phyloP scores from a whole-genome alignment of 2,329 filamentous ascomycete genomes.

The Sordariomycetes sp. region DNA sequence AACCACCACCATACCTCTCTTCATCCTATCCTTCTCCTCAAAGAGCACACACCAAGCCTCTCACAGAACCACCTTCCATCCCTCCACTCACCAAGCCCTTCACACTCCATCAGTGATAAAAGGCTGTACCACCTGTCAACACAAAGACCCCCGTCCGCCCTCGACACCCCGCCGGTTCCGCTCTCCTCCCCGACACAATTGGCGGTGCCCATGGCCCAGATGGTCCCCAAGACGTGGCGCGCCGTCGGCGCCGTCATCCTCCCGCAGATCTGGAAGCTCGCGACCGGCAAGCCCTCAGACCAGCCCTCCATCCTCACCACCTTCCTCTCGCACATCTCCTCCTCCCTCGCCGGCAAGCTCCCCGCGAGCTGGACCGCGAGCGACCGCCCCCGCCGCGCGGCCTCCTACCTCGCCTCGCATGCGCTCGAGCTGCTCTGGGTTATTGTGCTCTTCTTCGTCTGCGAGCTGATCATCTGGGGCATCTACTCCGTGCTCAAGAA shows the following conservation, averaged over 20 bases:
- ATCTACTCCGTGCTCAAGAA: slow-evolving; percentile 23
- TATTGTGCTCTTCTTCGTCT: slow-evolving; percentile 23
- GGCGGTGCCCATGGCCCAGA: no score
- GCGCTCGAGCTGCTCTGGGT: slow-evolving; percentile 12
- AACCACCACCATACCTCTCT: background rate
- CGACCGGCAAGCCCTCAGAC: no score
- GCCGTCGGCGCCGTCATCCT: no score
- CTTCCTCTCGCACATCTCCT: background rate
- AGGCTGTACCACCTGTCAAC: no score
- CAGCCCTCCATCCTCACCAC: no score
- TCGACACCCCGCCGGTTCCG: no score
- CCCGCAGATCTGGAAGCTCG: no score
- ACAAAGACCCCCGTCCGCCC: no score
- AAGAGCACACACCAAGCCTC: background rate
- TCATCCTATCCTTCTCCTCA: background rate
- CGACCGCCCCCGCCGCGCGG: background rate
- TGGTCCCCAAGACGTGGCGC: no score
- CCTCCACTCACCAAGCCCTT: no score
- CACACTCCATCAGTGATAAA: no score
- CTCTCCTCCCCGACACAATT: no score
- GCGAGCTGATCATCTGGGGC: slow-evolving; percentile 34
- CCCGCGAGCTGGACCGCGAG: background rate
- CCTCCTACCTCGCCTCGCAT: background rate
- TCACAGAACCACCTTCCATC: background rate
- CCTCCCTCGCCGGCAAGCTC: background rate